Evolutionary conservation across 2,329 filamentous ascomycete genomes (phyloP).

Genomic region (Anthostomella pinea): DNA sequence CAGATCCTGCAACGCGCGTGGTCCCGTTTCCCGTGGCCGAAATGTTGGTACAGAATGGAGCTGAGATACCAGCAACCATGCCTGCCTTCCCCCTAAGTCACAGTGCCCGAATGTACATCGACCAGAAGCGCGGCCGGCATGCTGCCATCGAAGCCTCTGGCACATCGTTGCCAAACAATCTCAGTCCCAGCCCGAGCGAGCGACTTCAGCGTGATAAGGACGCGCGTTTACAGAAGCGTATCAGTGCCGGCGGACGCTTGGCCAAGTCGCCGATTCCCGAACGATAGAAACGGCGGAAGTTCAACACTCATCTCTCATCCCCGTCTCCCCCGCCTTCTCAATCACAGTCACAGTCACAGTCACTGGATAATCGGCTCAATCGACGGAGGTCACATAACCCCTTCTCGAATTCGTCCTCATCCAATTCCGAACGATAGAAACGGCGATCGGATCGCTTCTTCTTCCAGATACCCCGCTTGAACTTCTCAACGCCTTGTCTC

Average conservation of each 20-base stretch:
- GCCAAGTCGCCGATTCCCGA: conserved; percentile 63
- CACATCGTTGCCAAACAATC: conserved; percentile 51
- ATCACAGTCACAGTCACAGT: too few relatives aligned
- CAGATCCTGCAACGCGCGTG: conserved; percentile 46
- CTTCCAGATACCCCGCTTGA: conserved; percentile 27
- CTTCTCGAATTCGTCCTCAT: conserved; percentile 24
- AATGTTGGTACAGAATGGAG: conserved; percentile 88
- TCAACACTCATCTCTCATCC: conserved; percentile 23
- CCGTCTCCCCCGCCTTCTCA: conserved; percentile 18
- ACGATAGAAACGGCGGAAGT: conserved; percentile 36
- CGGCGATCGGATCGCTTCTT: conserved; percentile 31
- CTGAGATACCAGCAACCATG: conserved; percentile 72
- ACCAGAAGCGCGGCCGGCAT: conserved; percentile 64
- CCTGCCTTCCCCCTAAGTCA: conserved; percentile 82
- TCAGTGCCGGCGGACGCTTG: conserved; percentile 73
- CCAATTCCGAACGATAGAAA: conserved; percentile 33
- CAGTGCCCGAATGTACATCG: conserved; percentile 79
- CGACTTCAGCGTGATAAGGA: conserved; percentile 62
- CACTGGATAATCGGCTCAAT: conserved; percentile 16
- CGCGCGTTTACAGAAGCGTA: conserved; percentile 68
- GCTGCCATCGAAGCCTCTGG: conserved; percentile 38
- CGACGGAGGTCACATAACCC: conserved; percentile 22
- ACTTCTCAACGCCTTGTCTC: conserved; percentile 26
- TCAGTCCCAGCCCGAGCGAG: conserved; percentile 41
- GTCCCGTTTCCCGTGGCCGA: conserved; percentile 87